Conservation (phyloP, 2,329 filamentous ascomycete genomes). For the Trichothecium sympodiale region DNA sequence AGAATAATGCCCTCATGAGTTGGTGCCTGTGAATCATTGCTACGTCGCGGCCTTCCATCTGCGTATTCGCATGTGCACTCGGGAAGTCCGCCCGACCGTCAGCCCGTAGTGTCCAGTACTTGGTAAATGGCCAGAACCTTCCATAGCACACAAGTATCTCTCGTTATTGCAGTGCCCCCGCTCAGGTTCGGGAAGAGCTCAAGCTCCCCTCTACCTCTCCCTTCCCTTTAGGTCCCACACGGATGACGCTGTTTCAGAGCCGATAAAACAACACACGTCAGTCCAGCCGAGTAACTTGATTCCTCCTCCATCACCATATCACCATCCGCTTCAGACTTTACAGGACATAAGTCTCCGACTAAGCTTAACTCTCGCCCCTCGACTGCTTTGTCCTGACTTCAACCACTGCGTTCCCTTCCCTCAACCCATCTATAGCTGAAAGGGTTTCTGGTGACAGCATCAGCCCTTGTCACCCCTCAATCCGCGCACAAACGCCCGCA, state of each 20-base stretch:
- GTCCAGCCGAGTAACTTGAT: background rate
- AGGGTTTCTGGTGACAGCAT: background rate
- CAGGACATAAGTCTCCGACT: too few relatives aligned
- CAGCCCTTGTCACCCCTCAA: background rate
- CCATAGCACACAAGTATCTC: too few relatives aligned
- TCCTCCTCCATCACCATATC: too few relatives aligned
- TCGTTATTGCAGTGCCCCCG: conserved; percentile 4
- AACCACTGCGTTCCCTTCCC: background rate
- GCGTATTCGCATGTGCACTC: too few relatives aligned
- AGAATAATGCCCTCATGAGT: too few relatives aligned
- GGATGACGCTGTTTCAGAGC: conserved; percentile 6
- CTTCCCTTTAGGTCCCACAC: conserved; percentile 1
- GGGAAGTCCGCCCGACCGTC: too few relatives aligned
- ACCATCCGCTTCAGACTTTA: too few relatives aligned
- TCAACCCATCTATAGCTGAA: background rate
- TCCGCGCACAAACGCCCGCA: conserved; percentile 5
- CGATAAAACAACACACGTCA: conserved; percentile 4
- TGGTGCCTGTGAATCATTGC: too few relatives aligned
- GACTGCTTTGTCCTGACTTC: conserved; percentile 1
- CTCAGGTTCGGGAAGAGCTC: conserved; percentile 3
- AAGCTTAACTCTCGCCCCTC: too few relatives aligned
- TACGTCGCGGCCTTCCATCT: too few relatives aligned
- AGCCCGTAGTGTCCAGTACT: too few relatives aligned
- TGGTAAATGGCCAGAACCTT: too few relatives aligned
- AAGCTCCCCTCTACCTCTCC: conserved; percentile 1